Base-by-base conservation (phyloP, 371 early-diverging fungal species). In the Lichtheimia corymbifera region DNA sequence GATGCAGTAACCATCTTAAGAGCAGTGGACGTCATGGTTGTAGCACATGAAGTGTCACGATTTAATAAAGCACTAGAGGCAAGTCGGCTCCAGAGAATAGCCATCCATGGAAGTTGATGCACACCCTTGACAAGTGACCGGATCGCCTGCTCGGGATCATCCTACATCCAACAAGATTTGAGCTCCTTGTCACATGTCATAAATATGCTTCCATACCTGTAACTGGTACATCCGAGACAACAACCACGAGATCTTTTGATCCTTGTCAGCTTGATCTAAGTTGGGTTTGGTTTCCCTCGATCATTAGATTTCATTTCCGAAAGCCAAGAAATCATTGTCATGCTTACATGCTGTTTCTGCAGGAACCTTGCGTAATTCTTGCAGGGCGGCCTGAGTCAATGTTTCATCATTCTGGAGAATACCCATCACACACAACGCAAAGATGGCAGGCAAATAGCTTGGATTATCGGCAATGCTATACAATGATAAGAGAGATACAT, bases 381-480 rank as follows among this genome's bases (percentile, higher is more conserved):
- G 79, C 47, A 90, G 74, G 0, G 93, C 88, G 0, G 91, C 90
- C 3, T 80, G 78, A 0, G 94, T 84, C n/a, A 96, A 65, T 2
- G 83, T 85, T 42, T 74, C 82, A 65, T 96, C 94, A 58, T 83
- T 75, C 62, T 83, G 77, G 11, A 92, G 74, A 57, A 95, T 73
- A 0, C 92, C 95, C 74, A 96, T 85, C 2, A 88, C 93, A 50
- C 89, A 88, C 50, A 96, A 72, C 0, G 87, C 80, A 51, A 89
- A 81, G 44, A 95, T 87, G 0, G 93, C 89, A 1, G 87, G 85
- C 13, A 91, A 68, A 66, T 84, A 82, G 18, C 68, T 76, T 5
- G 86, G 68, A 58, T 82, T 70, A 11, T 80, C 70, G 7, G 77
- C 64, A 59, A 89, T 76, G 52, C 90, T 87, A 71, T 56, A 54